Evolutionary conservation across 345 rosid species (phyloP), one percentile per base, ranked within the genome.

Genomic region (Euphorbia lathyris): DNA sequence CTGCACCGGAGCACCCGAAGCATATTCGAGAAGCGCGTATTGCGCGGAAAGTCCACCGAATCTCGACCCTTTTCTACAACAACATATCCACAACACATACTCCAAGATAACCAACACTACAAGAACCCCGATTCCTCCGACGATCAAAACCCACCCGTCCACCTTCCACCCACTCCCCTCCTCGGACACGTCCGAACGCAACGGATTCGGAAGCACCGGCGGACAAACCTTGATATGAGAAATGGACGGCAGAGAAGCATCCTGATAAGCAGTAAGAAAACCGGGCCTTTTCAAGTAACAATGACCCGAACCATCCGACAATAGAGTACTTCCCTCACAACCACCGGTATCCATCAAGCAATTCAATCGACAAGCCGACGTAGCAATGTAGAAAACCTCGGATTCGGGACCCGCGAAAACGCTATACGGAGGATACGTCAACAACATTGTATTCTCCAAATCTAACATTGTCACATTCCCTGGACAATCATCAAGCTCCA

Each of bases 21-120:
- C 89, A 70, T 90, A 90, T 77, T 87, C 93, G 64, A 83, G 91
- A 56, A 86, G 83, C 1, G 88, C 80, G 71, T 82, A 84, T 40
- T 79, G 85, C 6, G 87, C 77, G 5, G 90, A 86, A 45, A 81
- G 61, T 14, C 74, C 71, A 23, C 86, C 83, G 32, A 83, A 82
- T 51, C 67, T 60, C 11, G 82, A 57, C 29, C 83, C 73, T 53
- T 87, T 70, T 76, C 83, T 69, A 63, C 82, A 83, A 52, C 83
- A 87, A 78, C 85, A 90, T 50, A 77, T 86, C 88, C 89, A 87
- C 47, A 86, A 67, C 38, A 84, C 84, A 55, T 79, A 78, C 72
- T 77, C 85, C 72, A 81, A 23, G 4, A 74, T 74, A 58, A 81
- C 20, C 63, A 90, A 60, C 64, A 75, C 83, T 12, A 79, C 3